Evolutionary conservation across 305 asterid genomes (phyloP), one percentile per base, ranked within the genome.

Genomic region (Fraxinus nigra): DNA sequence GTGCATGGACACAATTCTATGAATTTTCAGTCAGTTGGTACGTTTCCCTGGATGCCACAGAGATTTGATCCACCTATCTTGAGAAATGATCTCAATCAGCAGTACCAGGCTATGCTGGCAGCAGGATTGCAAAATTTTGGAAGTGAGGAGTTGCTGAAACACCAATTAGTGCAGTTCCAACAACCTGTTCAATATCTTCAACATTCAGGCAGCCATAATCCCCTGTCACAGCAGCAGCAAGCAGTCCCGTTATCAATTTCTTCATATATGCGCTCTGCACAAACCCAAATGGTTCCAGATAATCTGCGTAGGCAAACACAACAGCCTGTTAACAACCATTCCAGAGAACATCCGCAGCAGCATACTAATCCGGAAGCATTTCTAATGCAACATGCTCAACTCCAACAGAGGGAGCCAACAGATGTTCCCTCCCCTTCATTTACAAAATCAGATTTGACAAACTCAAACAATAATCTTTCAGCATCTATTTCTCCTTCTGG

Each of bases 41-140:
- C 91, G 97, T 81, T 88, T 72, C 99, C 98, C 10, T 91, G 92
- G 95, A 91, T 90, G 93, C 97, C 92, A 82, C 98, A 95, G 91
- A 89, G 98, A 76, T 82, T 89, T 1, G 98, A 94, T 83, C 95
- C 98, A 0, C 65, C 87, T 20, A 79, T 86, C 89, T 73, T 90
- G 56, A 92, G 89, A 74, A 91, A 86, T 37, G 98, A 95, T 85
- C 90, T 93, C 24, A 86, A 89, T 77, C 97, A 94, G 89, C 99
- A 90, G 79, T 95, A 93, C 83, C 99, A 92, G 88, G 92, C 97
- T 69, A 90, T 91, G 91, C 75, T 94, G 80, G 91, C 97, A 7
- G 85, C 92, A 3, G 97, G 97, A 51, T 77, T 90, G 85, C 97
- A 92, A 72, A 92, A 90, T 85, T 91, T 82, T 59, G 93, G 95